Evolutionary conservation across 768 basidiomycete genomes (phyloP).

Genomic region (Lactarius sp.): DNA sequence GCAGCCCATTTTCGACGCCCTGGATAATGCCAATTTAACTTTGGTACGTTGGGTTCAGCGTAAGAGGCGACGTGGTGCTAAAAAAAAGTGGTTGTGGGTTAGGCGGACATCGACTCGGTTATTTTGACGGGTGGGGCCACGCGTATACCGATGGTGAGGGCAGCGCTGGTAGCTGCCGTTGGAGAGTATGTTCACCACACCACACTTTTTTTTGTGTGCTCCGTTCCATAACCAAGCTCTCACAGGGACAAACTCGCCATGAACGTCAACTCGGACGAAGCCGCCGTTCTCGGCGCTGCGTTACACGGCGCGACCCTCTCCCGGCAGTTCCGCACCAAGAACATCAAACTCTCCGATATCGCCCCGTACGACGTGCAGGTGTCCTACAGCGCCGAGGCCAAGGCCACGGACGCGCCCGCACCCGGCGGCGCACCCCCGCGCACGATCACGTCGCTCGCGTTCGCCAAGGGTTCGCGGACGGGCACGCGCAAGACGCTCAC

Average conservation of each 20-base stretch:
- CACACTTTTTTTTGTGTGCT: neutral
- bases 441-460: slow-evolving; percentile 70
- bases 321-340: slow-evolving; percentile 92
- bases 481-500: slow-evolving; percentile 84
- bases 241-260: slow-evolving; percentile 75
- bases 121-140: slow-evolving; percentile 91
- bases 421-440: slow-evolving; percentile 40
- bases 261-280: slow-evolving; percentile 97
- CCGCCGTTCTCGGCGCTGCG: slow-evolving; percentile 88
- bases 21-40: slow-evolving; percentile 59
- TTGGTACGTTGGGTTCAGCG: slow-evolving; percentile 42
- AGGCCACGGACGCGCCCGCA: slow-evolving; percentile 36
- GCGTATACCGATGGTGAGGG: slow-evolving; percentile 87
- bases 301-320: slow-evolving; percentile 87
- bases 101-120: slow-evolving; percentile 80
- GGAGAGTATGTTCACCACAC: slow-evolving; percentile 52
- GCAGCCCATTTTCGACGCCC: slow-evolving; percentile 69
- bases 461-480: slow-evolving; percentile 69
- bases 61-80: neutral
- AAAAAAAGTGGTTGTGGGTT: slow-evolving; percentile 6
- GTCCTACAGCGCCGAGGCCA: slow-evolving; percentile 63
- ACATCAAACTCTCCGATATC: slow-evolving; percentile 79
- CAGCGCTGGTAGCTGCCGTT: slow-evolving; percentile 69
- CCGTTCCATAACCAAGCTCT: slow-evolving; percentile 5
- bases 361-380: slow-evolving; percentile 70